Percentiles rank a stretch among this genome's conserved stretches.
Evolutionary conservation across 495 filamentous ascomycete genomes (phyloP).

Genomic region (Penicillium maclennaniae): DNA sequence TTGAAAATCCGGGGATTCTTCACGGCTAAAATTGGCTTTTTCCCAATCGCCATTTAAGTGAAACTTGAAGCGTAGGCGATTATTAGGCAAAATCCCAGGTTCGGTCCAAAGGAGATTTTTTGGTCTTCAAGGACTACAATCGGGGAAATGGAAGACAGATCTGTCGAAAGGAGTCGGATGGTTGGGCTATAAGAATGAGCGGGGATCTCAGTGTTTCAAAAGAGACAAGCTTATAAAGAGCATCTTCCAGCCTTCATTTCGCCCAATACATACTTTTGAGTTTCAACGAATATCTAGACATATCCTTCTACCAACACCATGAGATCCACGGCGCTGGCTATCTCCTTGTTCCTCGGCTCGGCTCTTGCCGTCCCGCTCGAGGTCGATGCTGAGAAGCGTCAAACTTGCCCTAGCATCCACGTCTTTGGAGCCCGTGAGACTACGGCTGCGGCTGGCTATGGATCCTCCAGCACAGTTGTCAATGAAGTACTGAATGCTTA

Average conservation of each 20-base stretch:
- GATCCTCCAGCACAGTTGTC: conserved; percentile 48
- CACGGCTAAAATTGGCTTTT: neutral
- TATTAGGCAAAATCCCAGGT: neutral
- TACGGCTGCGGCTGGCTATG: conserved; percentile 52
- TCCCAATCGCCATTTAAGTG: neutral
- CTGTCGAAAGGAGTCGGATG: neutral
- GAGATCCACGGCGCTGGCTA: conserved; percentile 7
- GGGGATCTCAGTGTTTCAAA: neutral
- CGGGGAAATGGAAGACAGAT: neutral
- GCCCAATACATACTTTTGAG: neutral
- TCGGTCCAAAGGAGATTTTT: neutral
- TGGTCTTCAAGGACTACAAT: neutral
- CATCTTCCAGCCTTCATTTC: neutral
- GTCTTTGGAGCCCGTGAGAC: conserved; percentile 65
- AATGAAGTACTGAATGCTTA: conserved; percentile 46
- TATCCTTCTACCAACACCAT: neutral
- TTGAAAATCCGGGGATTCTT: neutral
- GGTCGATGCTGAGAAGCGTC: conserved; percentile 18
- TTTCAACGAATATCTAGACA: neutral
- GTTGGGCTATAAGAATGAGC: no score
- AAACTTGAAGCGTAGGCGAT: neutral
- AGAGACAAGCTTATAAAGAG: neutral
- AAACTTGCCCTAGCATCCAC: conserved; percentile 49
- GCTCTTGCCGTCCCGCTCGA: conserved; percentile 18
- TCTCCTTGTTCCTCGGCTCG: conserved; percentile 13